Conservation (phyloP, 225 moss, liverwort and hornwort species). For the Polytrichum formosum region DNA sequence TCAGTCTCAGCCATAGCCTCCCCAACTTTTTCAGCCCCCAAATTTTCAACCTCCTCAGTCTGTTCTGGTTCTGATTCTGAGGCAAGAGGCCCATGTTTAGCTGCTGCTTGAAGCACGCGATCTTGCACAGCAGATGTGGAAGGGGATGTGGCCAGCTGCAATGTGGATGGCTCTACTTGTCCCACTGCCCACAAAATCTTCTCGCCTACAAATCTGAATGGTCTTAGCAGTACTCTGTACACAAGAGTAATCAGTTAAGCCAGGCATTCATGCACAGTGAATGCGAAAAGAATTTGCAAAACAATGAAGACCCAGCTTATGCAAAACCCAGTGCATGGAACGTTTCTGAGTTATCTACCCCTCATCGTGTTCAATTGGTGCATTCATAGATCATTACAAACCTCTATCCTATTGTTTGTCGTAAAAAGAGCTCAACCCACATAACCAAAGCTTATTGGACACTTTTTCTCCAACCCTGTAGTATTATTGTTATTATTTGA, state of each 20-base stretch:
- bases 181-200: constrained; percentile 58
- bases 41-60: constrained; percentile 50
- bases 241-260: not conserved
- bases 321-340: no score
- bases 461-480: no score
- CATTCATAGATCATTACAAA: no score
- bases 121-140: constrained; percentile 86
- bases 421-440: no score
- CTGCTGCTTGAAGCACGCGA: constrained; percentile 91
- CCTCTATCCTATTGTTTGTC: no score
- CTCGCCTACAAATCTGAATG: constrained; percentile 48
- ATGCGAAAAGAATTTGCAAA: not conserved
- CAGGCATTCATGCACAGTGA: no score
- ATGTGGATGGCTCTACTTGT: constrained; percentile 63
- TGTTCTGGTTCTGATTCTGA: constrained; percentile 16
- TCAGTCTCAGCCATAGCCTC: constrained; percentile 29
- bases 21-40: constrained; percentile 1
- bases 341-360: no score
- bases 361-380: no score
- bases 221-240: constrained; percentile 64
- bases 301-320: not conserved
- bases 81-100: constrained; percentile 83
- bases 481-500: no score
- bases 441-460: no score
- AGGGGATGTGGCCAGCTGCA: constrained; percentile 87